Percentiles rank a stretch among this genome's conserved stretches.
These are phyloP conservation scores for Neoboletus subvelutipes DNA, from an alignment of 768 basidiomycete species.

Conservation along the genomic window DNA sequence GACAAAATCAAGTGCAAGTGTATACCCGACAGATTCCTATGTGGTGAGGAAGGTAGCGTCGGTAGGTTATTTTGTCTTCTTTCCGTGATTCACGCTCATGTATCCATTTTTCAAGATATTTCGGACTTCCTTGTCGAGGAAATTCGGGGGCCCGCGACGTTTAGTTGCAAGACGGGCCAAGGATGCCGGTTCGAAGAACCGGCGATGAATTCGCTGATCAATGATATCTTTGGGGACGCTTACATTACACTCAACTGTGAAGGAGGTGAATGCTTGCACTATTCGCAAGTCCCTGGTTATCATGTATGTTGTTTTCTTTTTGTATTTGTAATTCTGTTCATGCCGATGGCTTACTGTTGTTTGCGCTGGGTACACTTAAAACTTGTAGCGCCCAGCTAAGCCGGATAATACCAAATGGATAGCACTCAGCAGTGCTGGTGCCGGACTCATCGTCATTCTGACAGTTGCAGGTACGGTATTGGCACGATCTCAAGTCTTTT, in stretches of 20 bases:
- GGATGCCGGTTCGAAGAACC: conserved; percentile 94
- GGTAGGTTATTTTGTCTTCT: conserved; percentile 51
- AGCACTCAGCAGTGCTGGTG: conserved; percentile 79
- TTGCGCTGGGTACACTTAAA: neutral
- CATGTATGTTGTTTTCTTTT: conserved; percentile 39
- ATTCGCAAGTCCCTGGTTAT: conserved; percentile 93
- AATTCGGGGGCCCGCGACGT: conserved; percentile 88
- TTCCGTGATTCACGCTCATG: neutral
- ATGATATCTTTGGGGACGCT: conserved; percentile 88
- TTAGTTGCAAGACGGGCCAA: conserved; percentile 68
- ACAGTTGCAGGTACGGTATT: conserved; percentile 54
- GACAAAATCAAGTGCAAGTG: conserved; percentile 86
- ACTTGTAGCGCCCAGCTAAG: conserved; percentile 63
- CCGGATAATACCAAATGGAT: conserved; percentile 84
- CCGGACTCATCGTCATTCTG: conserved; percentile 70
- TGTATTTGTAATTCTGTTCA: neutral
- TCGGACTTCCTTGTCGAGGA: conserved; percentile 87
- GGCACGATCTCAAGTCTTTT: neutral
- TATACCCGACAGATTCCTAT: conserved; percentile 91
- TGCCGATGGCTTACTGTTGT: neutral
- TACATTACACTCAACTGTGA: conserved; percentile 86
- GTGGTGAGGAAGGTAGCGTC: conserved; percentile 92
- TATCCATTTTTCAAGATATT: conserved; percentile 54
- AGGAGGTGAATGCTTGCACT: conserved; percentile 92
- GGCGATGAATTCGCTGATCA: conserved; percentile 94